Percentiles rank a stretch among this genome's conserved stretches.
phyloP scores from a whole-genome alignment of 345 rosid species.

The Rhodomyrtus tomentosa region DNA sequence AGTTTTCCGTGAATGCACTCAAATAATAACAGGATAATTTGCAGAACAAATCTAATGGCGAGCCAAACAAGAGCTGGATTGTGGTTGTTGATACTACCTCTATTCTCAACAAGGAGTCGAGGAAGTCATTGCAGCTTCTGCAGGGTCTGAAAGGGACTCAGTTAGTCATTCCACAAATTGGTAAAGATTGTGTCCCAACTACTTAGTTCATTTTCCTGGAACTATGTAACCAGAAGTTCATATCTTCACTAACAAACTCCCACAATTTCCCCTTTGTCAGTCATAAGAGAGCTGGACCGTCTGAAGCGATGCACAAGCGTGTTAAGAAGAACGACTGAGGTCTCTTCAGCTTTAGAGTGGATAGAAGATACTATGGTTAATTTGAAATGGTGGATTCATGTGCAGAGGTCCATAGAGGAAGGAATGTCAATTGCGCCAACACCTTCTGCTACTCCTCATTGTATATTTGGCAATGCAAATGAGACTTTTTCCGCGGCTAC shows the following conservation, averaged over 20 bases:
- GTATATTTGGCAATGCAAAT: conserved; percentile 10
- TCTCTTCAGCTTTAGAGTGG: conserved; percentile 61
- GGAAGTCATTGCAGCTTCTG: conserved; percentile 62
- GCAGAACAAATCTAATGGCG: conserved; percentile 30
- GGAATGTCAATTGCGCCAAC: conserved; percentile 37
- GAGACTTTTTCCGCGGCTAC: conserved; percentile 5
- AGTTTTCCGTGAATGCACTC: neutral
- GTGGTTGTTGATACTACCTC: conserved; percentile 64
- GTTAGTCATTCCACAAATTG: conserved; percentile 59
- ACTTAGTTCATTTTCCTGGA: neutral
- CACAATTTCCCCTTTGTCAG: conserved; percentile 13
- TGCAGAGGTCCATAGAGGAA: conserved; percentile 58
- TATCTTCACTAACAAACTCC: neutral
- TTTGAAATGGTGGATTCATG: conserved; percentile 74
- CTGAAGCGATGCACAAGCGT: conserved; percentile 37
- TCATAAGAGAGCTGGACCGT: conserved; percentile 62
- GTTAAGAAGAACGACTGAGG: conserved; percentile 43
- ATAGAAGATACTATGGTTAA: conserved; percentile 57
- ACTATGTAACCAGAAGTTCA: neutral
- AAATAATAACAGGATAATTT: neutral
- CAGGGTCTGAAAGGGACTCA: conserved; percentile 83
- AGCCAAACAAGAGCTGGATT: conserved; percentile 50
- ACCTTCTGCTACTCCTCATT: conserved; percentile 60
- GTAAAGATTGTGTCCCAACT: conserved; percentile 17
- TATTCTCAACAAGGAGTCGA: conserved; percentile 55